These are phyloP conservation scores for Pelargonium exstipulatum DNA, from an alignment of 441 rosid species.

Conservation along the genomic window DNA sequence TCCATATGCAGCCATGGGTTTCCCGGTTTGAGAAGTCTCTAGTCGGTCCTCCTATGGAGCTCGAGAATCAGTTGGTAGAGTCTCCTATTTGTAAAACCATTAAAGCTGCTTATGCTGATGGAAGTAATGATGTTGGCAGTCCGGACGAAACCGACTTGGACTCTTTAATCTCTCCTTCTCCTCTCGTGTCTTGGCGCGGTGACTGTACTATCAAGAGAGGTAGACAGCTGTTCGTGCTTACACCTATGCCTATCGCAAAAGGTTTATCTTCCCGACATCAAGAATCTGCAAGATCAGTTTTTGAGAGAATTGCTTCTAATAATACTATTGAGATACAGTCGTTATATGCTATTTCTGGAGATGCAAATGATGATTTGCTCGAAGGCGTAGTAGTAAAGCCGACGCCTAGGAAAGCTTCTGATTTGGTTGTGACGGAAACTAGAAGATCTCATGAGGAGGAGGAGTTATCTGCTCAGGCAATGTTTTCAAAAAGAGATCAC, in stretches of 20 bases:
- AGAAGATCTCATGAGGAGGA: conserved; percentile 18
- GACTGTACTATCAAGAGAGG: conserved; percentile 51
- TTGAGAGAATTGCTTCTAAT: conserved; percentile 30
- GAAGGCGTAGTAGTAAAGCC: conserved; percentile 31
- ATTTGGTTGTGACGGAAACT: conserved; percentile 20
- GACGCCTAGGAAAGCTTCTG: conserved; percentile 33
- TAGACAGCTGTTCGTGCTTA: conserved; percentile 69
- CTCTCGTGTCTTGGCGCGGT: conserved; percentile 81
- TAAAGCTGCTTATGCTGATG: conserved; percentile 27
- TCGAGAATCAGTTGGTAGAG: conserved; percentile 24
- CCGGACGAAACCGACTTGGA: conserved; percentile 46
- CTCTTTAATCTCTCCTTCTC: conserved; percentile 81
- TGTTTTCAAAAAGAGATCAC: conserved; percentile 28
- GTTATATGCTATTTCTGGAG: conserved; percentile 30
- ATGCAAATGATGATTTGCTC: conserved; percentile 33
- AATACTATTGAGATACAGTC: conserved; percentile 31
- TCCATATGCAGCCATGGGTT: conserved; percentile 82
- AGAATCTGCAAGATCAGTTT: conserved; percentile 31
- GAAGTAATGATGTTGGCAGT: conserved; percentile 44
- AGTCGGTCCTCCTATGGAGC: conserved; percentile 23
- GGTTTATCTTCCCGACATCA: conserved; percentile 42
- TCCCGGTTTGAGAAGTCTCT: conserved; percentile 51
- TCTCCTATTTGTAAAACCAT: conserved; percentile 24
- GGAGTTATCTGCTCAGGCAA: conserved; percentile 41
- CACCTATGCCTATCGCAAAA: conserved; percentile 71